Percentiles rank a stretch among this genome's conserved stretches.
Conservation (phyloP, 305 asterid genomes). For the Coffea humblotiana region DNA sequence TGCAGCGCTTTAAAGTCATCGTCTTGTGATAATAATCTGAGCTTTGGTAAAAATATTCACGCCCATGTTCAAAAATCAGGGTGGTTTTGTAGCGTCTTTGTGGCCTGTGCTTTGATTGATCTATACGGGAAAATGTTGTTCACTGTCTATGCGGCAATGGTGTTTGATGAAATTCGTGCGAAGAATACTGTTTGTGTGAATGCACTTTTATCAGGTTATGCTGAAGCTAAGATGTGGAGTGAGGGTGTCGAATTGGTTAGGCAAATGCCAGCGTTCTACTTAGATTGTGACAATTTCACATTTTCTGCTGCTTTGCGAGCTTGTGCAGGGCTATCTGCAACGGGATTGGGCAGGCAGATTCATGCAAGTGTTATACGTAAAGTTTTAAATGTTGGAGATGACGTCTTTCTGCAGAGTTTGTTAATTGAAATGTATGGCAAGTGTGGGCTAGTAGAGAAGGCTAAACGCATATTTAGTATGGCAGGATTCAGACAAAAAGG, state of each 20-base stretch:
- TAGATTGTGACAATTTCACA: constrained; percentile 57
- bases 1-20: constrained; percentile 67
- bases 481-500: constrained; percentile 37
- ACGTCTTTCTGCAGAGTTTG: constrained; percentile 66
- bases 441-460: constrained; percentile 60
- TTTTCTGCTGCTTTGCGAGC: constrained; percentile 61
- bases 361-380: constrained; percentile 53
- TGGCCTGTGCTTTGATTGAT: constrained; percentile 69
- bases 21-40: constrained; percentile 34
- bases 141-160: constrained; percentile 22
- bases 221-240: constrained; percentile 72
- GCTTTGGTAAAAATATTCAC: constrained; percentile 50
- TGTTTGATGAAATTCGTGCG: constrained; percentile 80
- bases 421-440: constrained; percentile 89
- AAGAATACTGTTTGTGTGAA: constrained; percentile 71
- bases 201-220: constrained; percentile 71
- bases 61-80: constrained; percentile 58
- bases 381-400: constrained; percentile 37
- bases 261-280: constrained; percentile 40
- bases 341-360: constrained; percentile 63
- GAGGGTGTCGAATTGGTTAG: constrained; percentile 46
- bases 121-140: constrained; percentile 36
- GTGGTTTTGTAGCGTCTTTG: constrained; percentile 74
- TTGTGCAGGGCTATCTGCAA: constrained; percentile 54
- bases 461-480: constrained; percentile 54